These are phyloP conservation scores for Quercus glauca DNA, from an alignment of 306 rosid species.

Conservation along the genomic window DNA sequence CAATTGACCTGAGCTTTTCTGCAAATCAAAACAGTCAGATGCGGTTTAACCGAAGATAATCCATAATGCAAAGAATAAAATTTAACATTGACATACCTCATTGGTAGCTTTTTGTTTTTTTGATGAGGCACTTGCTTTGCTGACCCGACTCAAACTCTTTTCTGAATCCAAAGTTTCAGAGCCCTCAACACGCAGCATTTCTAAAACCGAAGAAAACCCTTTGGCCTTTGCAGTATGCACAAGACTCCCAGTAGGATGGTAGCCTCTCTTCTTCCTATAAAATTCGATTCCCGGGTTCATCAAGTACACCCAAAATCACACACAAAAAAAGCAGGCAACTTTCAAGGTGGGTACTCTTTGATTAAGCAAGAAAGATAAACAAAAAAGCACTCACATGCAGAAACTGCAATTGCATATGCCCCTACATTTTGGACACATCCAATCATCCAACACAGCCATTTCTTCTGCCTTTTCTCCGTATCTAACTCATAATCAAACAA, in stretches of 20 bases:
- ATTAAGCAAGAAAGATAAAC: not conserved
- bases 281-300: slow-evolving; percentile 8
- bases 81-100: too few relatives aligned
- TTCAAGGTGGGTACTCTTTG: too few relatives aligned
- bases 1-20: too few relatives aligned
- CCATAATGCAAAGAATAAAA: too few relatives aligned
- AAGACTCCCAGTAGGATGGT: slow-evolving; percentile 60
- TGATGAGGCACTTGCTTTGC: too few relatives aligned
- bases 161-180: not conserved
- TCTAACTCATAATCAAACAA: slow-evolving; percentile 30
- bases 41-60: too few relatives aligned
- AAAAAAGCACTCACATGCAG: slow-evolving; percentile 51
- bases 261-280: slow-evolving; percentile 63
- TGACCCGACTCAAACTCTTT: not conserved
- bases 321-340: not conserved
- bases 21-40: too few relatives aligned
- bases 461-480: slow-evolving; percentile 63
- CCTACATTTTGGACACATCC: slow-evolving; percentile 77
- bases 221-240: slow-evolving; percentile 42
- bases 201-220: slow-evolving; percentile 63
- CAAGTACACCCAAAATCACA: not conserved
- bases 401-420: slow-evolving; percentile 69
- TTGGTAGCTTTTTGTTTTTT: too few relatives aligned
- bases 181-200: slow-evolving; percentile 35
- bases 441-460: slow-evolving; percentile 31